These are phyloP conservation scores for Nemania diffusa DNA, from an alignment of 2,329 filamentous ascomycete genomes.

Conservation along the genomic window DNA sequence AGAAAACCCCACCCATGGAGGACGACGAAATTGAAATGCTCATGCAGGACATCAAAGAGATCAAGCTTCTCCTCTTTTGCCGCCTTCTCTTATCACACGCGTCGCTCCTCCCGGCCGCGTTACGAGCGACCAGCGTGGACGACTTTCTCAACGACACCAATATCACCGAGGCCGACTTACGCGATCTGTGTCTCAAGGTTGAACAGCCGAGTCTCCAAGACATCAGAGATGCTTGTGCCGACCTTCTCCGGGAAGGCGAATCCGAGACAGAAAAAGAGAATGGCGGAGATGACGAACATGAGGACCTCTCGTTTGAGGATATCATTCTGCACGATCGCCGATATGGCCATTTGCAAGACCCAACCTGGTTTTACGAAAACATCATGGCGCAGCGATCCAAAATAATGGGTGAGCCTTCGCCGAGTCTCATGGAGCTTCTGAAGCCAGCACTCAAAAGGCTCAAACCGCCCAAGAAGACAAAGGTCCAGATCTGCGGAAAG, in stretches of 20 bases:
- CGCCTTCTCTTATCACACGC: slow-evolving; percentile 58
- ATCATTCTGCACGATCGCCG: slow-evolving; percentile 40
- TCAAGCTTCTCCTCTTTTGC: slow-evolving; percentile 61
- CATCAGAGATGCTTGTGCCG: slow-evolving; percentile 62
- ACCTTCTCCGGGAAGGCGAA: slow-evolving; percentile 55
- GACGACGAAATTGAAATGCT: slow-evolving; percentile 57
- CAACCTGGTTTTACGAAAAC: slow-evolving; percentile 39
- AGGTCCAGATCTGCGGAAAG: slow-evolving; percentile 59
- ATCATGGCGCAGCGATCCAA: slow-evolving; percentile 52
- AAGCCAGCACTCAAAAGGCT: slow-evolving; percentile 17
- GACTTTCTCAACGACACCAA: slow-evolving; percentile 57
- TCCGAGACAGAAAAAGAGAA: slow-evolving; percentile 46
- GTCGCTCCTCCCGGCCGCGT: slow-evolving; percentile 56
- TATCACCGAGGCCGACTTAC: slow-evolving; percentile 55
- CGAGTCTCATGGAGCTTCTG: slow-evolving; percentile 4
- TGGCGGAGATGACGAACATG: slow-evolving; percentile 49
- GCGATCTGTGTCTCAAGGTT: slow-evolving; percentile 59
- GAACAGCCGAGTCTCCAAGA: slow-evolving; percentile 60
- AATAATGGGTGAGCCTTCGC: slow-evolving; percentile 36
- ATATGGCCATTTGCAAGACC: slow-evolving; percentile 28
- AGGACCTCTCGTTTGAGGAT: slow-evolving; percentile 44
- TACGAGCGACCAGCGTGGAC: slow-evolving; percentile 56
- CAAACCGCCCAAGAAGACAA: slow-evolving; percentile 51
- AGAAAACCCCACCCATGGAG: slow-evolving; percentile 52
- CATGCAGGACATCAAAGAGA: slow-evolving; percentile 58